Percentiles rank a stretch among this genome's conserved stretches.
These are phyloP conservation scores for Hemerocallis citrina DNA, from an alignment of 106 monocot genomes.

Conservation along the genomic window DNA sequence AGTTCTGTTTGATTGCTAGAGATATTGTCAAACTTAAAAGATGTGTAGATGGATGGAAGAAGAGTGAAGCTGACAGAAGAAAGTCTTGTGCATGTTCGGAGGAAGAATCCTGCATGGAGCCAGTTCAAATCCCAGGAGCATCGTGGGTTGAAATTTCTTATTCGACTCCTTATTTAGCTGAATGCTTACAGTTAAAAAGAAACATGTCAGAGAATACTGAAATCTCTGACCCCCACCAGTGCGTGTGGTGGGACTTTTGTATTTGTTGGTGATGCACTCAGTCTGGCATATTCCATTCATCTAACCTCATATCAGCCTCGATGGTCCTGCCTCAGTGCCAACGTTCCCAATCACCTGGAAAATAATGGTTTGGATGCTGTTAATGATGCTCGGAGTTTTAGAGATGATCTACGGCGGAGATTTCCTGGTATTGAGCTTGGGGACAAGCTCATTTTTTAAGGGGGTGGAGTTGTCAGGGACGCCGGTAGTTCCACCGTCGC, in stretches of 20 bases:
- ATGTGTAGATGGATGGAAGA: constrained; percentile 65
- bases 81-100: constrained; percentile 41
- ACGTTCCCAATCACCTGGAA: constrained; percentile 49
- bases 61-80: constrained; percentile 13
- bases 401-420: no score
- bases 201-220: constrained; percentile 13
- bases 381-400: no score
- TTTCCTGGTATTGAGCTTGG: no score
- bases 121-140: constrained; percentile 45
- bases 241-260: constrained; percentile 62
- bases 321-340: constrained; percentile 14
- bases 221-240: constrained; percentile 18
- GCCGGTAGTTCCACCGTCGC: no score
- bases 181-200: constrained; percentile 25
- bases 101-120: constrained; percentile 76
- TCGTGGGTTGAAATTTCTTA: constrained; percentile 84
- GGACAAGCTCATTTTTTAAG: no score
- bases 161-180: constrained; percentile 46
- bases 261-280: constrained; percentile 44
- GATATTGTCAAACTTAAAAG: constrained; percentile 70
- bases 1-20: constrained; percentile 48
- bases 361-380: no score
- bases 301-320: constrained; percentile 71
- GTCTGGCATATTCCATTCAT: constrained; percentile 34
- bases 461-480: no score